phyloP scores from a whole-genome alignment of 2,329 filamentous ascomycete genomes.

The Tympanopsis confertula region DNA sequence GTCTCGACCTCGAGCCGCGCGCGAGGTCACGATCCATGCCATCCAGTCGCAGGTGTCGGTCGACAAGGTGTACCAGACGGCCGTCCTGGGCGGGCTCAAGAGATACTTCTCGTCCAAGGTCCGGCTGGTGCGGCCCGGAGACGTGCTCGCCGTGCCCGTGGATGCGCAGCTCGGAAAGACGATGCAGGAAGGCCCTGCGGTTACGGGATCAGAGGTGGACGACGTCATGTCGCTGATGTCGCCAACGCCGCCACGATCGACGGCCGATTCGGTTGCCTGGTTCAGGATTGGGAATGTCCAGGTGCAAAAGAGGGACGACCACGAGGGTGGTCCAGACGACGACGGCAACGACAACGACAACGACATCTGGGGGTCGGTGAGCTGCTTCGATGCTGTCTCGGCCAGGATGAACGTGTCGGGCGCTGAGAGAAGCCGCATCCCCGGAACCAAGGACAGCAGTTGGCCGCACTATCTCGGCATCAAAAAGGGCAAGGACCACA shows the following conservation, averaged over 20 bases:
- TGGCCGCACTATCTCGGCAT: constrained; percentile 87
- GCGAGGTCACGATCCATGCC: constrained; percentile 77
- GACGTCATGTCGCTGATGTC: constrained; percentile 49
- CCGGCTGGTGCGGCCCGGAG: constrained; percentile 73
- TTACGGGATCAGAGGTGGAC: constrained; percentile 49
- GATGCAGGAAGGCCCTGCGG: constrained; percentile 49
- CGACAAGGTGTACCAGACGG: constrained; percentile 73
- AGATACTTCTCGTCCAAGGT: constrained; percentile 75
- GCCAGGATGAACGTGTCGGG: constrained; percentile 89
- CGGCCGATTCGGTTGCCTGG: constrained; percentile 62
- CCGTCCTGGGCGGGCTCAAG: constrained; percentile 76
- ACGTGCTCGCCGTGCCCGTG: constrained; percentile 78
- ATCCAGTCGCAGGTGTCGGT: constrained; percentile 81
- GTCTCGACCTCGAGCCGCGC: constrained; percentile 45
- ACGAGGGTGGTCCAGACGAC: constrained; percentile 2
- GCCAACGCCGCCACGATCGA: constrained; percentile 22
- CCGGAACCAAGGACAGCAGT: constrained; percentile 61
- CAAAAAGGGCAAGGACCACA: constrained; percentile 21
- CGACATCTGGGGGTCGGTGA: constrained; percentile 74
- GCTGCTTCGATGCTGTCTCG: constrained; percentile 72
- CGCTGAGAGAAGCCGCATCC: constrained; percentile 70
- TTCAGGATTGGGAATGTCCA: constrained; percentile 75
- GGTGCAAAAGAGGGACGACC: constrained; percentile 35
- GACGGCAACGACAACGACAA: constrained; percentile 49
- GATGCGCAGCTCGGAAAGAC: constrained; percentile 76